Evolutionary conservation across 495 filamentous ascomycete genomes (phyloP), one percentile per base, ranked within the genome.

Genomic region (Glarea lozoyensis): DNA sequence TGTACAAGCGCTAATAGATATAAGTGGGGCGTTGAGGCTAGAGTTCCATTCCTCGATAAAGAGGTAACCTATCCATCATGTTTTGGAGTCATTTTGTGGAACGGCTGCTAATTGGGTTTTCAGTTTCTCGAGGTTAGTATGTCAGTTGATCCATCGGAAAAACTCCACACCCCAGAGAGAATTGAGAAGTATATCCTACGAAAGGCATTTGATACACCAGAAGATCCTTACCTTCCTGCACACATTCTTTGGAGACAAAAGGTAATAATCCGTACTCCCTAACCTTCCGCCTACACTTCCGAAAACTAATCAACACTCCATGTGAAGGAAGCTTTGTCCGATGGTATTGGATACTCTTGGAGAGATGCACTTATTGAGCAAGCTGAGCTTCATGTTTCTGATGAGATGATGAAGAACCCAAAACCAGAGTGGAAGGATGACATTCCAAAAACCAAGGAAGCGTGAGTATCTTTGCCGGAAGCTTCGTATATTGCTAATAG

Each of bases 261-360:
- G n/a, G n/a, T n/a, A n/a, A n/a, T n/a, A n/a, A n/a, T n/a, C n/a
- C n/a, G n/a, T n/a, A n/a, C n/a, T n/a, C n/a, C n/a, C n/a, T n/a
- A n/a, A n/a, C n/a, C n/a, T n/a, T n/a, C n/a, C n/a, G n/a, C n/a
- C n/a, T n/a, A n/a, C n/a, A n/a, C n/a, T n/a, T n/a, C n/a, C n/a
- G n/a, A n/a, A n/a, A n/a, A n/a, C n/a, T n/a, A n/a, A n/a, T n/a
- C n/a, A n/a, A n/a, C n/a, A n/a, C n/a, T n/a, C n/a, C n/a, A n/a
- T n/a, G n/a, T n/a, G n/a, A n/a, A n/a, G 76, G 92, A 98, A 69
- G 93, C 97, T 70, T 98, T 98, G 69, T 87, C 81, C 42, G 92
- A 98, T 58, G 92, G 92, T 62, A 93, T 98, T 49, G 92, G 92
- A 43, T 98, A 98, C 69, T 88, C 93, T 48, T 98, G 92, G 92